Conservation (phyloP, 805 yeast species). For the Candida easanensis region DNA sequence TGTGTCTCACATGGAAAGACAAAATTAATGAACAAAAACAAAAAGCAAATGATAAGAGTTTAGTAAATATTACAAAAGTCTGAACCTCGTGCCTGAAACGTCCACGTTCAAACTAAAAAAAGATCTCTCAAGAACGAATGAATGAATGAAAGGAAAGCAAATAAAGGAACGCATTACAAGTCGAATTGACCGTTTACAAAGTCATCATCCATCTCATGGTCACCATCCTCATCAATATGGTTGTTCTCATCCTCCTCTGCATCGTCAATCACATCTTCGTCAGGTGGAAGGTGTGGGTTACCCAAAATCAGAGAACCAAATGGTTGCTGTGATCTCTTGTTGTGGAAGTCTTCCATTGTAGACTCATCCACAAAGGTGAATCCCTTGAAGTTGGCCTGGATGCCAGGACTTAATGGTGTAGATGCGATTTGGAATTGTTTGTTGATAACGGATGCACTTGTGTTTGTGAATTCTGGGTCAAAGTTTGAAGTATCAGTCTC, state of each 20-base stretch:
- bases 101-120: too few species aligned
- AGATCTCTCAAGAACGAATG: too few species aligned
- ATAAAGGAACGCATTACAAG: conserved; percentile 43
- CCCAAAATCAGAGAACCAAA: conserved; percentile 79
- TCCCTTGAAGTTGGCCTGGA: conserved; percentile 95
- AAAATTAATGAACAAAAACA: too few species aligned
- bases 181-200: conserved; percentile 91
- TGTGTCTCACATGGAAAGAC: too few species aligned
- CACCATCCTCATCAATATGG: conserved; percentile 38
- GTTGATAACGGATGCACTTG: conserved; percentile 78
- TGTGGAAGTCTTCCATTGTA: conserved; percentile 82
- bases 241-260: conserved; percentile 48
- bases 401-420: conserved; percentile 89
- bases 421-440: conserved; percentile 52
- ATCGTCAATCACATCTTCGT: conserved; percentile 80
- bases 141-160: too few species aligned
- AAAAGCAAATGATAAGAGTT: too few species aligned
- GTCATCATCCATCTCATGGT: conserved; percentile 72
- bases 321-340: conserved; percentile 31
- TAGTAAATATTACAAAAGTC: too few species aligned
- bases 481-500: conserved; percentile 96
- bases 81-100: too few species aligned
- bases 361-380: conserved; percentile 96
- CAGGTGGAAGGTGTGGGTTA: conserved; percentile 76
- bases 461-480: conserved; percentile 95